phyloP scores from a whole-genome alignment of 2,329 filamentous ascomycete genomes.

The Colletotrichum sp. region DNA sequence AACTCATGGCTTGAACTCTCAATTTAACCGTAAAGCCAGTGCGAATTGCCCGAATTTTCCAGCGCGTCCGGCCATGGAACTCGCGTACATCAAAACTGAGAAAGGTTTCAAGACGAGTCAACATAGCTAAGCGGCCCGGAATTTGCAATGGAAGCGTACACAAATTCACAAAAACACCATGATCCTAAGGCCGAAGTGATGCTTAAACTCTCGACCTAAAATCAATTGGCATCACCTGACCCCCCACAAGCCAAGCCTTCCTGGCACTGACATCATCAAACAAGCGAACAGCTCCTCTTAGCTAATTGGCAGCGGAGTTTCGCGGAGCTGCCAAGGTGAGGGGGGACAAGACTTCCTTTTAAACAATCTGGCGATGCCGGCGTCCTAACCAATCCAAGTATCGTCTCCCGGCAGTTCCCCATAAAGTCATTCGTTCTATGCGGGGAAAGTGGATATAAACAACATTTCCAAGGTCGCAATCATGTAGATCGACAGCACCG shows the following conservation, averaged over 20 bases:
- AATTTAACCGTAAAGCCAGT: neutral
- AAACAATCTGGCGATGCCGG: neutral
- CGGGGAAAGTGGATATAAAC: constrained; percentile 15
- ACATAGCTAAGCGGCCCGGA: accelerated
- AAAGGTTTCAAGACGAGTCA: neutral
- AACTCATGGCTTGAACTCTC: neutral
- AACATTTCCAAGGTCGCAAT: neutral
- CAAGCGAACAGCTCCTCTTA: neutral
- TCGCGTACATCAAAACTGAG: neutral
- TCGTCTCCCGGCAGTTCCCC: neutral
- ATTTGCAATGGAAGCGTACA: too few relatives aligned
- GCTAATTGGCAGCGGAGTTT: neutral
- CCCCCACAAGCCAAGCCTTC: neutral
- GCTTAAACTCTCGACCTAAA: neutral
- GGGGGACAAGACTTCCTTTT: neutral
- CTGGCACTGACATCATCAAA: neutral
- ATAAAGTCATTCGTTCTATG: neutral
- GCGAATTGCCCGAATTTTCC: neutral
- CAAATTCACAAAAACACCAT: neutral
- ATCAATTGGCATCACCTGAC: neutral
- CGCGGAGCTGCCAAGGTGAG: constrained; percentile 4
- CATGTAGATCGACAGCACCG: neutral
- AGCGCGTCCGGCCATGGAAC: neutral
- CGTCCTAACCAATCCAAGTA: constrained; percentile 5
- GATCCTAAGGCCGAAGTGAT: neutral